Percentiles rank a stretch among this genome's conserved stretches.
phyloP scores from a whole-genome alignment of 1,284 basidiomycete genomes.

The Entoloma clypeatum region DNA sequence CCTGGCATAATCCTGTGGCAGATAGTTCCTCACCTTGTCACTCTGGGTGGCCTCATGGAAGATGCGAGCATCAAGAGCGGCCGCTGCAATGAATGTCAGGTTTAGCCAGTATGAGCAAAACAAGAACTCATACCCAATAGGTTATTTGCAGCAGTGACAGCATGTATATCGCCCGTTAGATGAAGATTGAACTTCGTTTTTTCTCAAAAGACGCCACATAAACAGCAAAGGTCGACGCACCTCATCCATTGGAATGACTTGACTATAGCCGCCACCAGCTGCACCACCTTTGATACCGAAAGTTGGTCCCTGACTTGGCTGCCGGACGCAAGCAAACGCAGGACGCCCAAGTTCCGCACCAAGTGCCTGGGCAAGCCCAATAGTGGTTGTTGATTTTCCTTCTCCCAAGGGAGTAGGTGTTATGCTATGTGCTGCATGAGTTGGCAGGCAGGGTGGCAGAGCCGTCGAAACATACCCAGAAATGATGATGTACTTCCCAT shows the following conservation, averaged over 20 bases:
- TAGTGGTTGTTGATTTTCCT: conserved; percentile 98
- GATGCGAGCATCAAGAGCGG: conserved; percentile 95
- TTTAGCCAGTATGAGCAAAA: conserved; percentile 11
- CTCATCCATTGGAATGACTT: conserved; percentile 99
- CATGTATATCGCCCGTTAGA: conserved; percentile 97
- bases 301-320: conserved; percentile 97
- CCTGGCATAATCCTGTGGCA: too few relatives aligned
- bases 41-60: conserved; percentile 97
- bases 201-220: not conserved
- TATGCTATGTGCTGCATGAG: conserved; percentile 58
- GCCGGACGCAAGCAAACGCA: conserved; percentile 97
- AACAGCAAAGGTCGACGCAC: conserved; percentile 34
- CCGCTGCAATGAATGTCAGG: conserved; percentile 53
- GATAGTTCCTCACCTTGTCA: conserved; percentile 78
- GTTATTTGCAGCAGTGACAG: conserved; percentile 97
- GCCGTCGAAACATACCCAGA: conserved; percentile 58
- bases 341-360: conserved; percentile 92
- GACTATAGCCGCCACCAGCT: conserved; percentile 97
- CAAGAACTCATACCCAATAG: conserved; percentile 59
- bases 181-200: conserved; percentile 81
- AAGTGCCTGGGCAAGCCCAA: conserved; percentile 95
- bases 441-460: conserved; percentile 1
- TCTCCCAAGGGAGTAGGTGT: conserved; percentile 98
- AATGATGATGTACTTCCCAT: conserved; percentile 97
- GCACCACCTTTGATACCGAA: conserved; percentile 99